These are phyloP conservation scores for Yamadazyma atlantica DNA, from an alignment of 1,139 yeast species.

Conservation along the genomic window DNA sequence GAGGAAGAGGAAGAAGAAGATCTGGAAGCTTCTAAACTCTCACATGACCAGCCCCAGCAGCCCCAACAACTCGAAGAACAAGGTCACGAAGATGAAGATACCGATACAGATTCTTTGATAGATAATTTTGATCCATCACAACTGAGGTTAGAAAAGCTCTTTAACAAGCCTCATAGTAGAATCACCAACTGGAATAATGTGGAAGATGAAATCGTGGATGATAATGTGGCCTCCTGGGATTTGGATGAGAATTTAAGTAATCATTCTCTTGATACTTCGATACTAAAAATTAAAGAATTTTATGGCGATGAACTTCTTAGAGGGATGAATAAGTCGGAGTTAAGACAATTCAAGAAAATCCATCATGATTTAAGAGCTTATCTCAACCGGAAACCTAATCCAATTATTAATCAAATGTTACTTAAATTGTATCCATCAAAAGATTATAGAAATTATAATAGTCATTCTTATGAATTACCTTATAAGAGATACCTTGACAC, in stretches of 20 bases:
- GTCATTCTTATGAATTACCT: constrained; percentile 1
- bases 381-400: constrained; percentile 16
- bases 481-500: constrained; percentile 10
- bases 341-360: constrained; percentile 27
- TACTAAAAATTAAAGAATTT: constrained; percentile 21
- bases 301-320: constrained; percentile 38
- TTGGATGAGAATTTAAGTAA: constrained; percentile 35
- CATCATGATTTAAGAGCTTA: constrained; percentile 22
- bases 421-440: constrained; percentile 15
- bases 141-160: constrained; percentile 14
- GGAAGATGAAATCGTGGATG: constrained; percentile 27
- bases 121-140: constrained; percentile 18
- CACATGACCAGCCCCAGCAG: constrained; percentile 5
- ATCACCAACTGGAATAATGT: constrained; percentile 18
- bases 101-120: constrained; percentile 19
- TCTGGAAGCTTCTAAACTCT: constrained; percentile 10
- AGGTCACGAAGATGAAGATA: constrained; percentile 20
- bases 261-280: constrained; percentile 14
- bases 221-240: constrained; percentile 48
- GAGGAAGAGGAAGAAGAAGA: constrained; percentile 8
- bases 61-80: not conserved
- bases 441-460: not conserved
- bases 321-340: constrained; percentile 25
- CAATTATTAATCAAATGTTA: constrained; percentile 16
- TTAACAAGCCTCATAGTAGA: constrained; percentile 12